Percentiles rank a stretch among this genome's conserved stretches.
phyloP scores from a whole-genome alignment of 2,329 filamentous ascomycete genomes.

The Botrytis cinerea region DNA sequence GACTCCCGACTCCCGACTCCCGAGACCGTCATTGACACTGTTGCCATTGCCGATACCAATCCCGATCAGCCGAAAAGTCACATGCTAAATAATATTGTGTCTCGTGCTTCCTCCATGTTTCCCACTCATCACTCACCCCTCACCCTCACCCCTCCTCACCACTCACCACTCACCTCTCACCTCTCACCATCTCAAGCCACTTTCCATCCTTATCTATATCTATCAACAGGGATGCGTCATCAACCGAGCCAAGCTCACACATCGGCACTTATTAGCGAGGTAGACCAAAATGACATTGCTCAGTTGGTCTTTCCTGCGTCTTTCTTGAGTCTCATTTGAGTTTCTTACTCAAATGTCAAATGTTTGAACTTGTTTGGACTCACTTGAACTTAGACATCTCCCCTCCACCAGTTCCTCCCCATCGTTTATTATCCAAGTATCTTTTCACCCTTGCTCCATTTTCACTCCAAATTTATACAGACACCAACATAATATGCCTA shows the following conservation, averaged over 20 bases:
- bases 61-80: not conserved
- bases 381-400: not conserved
- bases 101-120: not conserved
- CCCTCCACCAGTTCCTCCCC: not conserved
- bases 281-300: not conserved
- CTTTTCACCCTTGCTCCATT: not conserved
- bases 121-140: not conserved
- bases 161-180: too few relatives aligned
- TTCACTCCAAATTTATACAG: not conserved
- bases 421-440: not conserved
- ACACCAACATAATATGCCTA: not conserved
- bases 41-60: not conserved
- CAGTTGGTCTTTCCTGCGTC: not conserved
- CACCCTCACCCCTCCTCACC: too few relatives aligned
- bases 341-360: not conserved
- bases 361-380: not conserved
- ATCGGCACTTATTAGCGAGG: not conserved
- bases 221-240: not conserved
- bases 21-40: not conserved
- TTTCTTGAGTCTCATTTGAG: too few relatives aligned
- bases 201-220: constrained; percentile 9
- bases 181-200: too few relatives aligned
- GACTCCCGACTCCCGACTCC: not conserved
- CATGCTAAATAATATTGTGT: not conserved
- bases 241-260: not conserved